phyloP scores from a whole-genome alignment of 495 filamentous ascomycete species.

The Daldinia loculata region DNA sequence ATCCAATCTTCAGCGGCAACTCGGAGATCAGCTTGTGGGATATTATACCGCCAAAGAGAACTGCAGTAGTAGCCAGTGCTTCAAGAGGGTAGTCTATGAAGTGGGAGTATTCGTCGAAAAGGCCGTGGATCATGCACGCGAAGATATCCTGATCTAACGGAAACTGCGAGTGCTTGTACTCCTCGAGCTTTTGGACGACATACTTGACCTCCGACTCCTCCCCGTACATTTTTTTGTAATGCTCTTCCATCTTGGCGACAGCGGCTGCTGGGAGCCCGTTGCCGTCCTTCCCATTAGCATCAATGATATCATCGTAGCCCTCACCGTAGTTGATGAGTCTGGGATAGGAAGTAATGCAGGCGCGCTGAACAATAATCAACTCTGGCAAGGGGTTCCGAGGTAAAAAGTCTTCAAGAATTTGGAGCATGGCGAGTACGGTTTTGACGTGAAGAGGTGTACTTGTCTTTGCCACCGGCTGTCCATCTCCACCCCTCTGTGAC shows the following conservation, averaged over 20 bases:
- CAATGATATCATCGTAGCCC: slow-evolving; percentile 87
- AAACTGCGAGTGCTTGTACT: slow-evolving; percentile 85
- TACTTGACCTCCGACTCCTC: slow-evolving; percentile 81
- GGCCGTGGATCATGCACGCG: slow-evolving; percentile 96
- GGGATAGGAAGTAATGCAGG: slow-evolving; percentile 93
- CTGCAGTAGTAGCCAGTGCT: slow-evolving; percentile 91
- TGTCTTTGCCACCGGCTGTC: slow-evolving; percentile 55
- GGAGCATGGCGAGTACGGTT: slow-evolving; percentile 82
- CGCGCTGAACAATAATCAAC: slow-evolving; percentile 72
- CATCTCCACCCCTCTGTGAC: slow-evolving; percentile 66
- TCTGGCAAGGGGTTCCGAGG: slow-evolving; percentile 59
- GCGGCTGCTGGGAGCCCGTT: slow-evolving; percentile 81
- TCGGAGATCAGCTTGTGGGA: slow-evolving; percentile 87
- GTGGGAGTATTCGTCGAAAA: slow-evolving; percentile 97
- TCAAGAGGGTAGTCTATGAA: slow-evolving; percentile 94
- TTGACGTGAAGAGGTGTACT: slow-evolving; percentile 74
- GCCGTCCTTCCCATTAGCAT: slow-evolving; percentile 79
- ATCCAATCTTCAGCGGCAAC: slow-evolving; percentile 87
- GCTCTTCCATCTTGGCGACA: slow-evolving; percentile 91
- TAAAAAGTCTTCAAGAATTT: slow-evolving; percentile 74
- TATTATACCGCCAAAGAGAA: slow-evolving; percentile 97
- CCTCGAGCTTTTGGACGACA: slow-evolving; percentile 80
- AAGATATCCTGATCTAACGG: slow-evolving; percentile 91
- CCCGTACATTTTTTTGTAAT: slow-evolving; percentile 96
- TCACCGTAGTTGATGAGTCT: slow-evolving; percentile 95